Conservation (phyloP, 306 rosid genomes). For the Argentina anserina region DNA sequence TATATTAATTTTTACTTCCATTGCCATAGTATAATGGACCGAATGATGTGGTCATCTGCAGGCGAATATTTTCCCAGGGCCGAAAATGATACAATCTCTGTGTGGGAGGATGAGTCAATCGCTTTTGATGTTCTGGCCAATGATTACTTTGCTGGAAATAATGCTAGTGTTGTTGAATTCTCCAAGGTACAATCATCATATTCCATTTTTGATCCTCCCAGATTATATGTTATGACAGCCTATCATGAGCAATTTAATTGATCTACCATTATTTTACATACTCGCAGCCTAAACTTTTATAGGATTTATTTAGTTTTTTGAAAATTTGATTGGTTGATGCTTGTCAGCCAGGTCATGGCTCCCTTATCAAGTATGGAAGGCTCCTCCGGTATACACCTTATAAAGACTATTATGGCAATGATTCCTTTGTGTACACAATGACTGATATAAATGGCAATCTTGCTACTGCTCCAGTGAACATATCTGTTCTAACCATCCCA, state of each 20-base stretch:
- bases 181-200: constrained; percentile 46
- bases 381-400: constrained; percentile 69
- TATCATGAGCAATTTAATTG: background rate
- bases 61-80: constrained; percentile 84
- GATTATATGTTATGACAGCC: background rate
- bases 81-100: constrained; percentile 46
- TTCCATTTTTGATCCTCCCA: background rate
- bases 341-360: constrained; percentile 72
- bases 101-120: constrained; percentile 83
- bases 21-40: background rate
- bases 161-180: constrained; percentile 54
- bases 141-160: constrained; percentile 74
- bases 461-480: constrained; percentile 58
- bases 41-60: constrained; percentile 23
- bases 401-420: constrained; percentile 65
- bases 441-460: constrained; percentile 77
- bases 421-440: constrained; percentile 63
- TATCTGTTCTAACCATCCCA: constrained; percentile 67
- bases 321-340: constrained; percentile 12
- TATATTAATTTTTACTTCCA: background rate
- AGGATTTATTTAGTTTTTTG: background rate
- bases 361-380: constrained; percentile 58
- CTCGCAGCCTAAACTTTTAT: background rate
- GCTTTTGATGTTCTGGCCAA: constrained; percentile 64
- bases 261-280: background rate